These are phyloP conservation scores for Aspergillus versicolor DNA, from an alignment of 2,329 filamentous ascomycete genomes.

Conservation along the genomic window DNA sequence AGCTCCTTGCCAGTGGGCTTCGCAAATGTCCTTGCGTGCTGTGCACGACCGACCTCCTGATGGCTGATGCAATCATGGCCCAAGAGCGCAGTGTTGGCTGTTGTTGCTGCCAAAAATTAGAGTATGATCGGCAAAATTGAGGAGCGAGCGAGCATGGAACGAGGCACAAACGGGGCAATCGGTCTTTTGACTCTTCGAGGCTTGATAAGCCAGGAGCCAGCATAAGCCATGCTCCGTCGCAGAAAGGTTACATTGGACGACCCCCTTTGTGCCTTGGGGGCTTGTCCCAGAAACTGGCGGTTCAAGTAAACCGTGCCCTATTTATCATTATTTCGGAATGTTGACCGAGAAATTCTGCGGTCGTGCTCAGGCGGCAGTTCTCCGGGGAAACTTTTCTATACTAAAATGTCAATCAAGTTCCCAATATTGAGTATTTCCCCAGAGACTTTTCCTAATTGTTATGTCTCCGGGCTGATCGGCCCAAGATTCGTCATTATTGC, in stretches of 20 bases:
- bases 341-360: neutral
- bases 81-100: neutral
- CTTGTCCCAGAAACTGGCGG: neutral
- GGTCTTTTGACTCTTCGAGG: neutral
- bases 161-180: neutral
- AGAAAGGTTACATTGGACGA: neutral
- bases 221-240: neutral
- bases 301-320: no score
- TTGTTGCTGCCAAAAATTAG: neutral
- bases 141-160: neutral
- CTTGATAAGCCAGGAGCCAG: neutral
- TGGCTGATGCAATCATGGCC: slow-evolving; percentile 1
- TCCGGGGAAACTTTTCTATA: neutral
- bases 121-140: neutral
- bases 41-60: neutral
- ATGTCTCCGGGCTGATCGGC: neutral
- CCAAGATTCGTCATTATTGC: neutral
- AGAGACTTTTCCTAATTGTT: no score
- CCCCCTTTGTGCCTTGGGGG: neutral
- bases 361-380: neutral
- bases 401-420: neutral
- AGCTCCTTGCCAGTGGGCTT: no score
- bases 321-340: neutral
- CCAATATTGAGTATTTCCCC: no score
- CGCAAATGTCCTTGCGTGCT: neutral